Evolutionary conservation across 768 basidiomycete species (phyloP).

Genomic region (Naematelia encephala): DNA sequence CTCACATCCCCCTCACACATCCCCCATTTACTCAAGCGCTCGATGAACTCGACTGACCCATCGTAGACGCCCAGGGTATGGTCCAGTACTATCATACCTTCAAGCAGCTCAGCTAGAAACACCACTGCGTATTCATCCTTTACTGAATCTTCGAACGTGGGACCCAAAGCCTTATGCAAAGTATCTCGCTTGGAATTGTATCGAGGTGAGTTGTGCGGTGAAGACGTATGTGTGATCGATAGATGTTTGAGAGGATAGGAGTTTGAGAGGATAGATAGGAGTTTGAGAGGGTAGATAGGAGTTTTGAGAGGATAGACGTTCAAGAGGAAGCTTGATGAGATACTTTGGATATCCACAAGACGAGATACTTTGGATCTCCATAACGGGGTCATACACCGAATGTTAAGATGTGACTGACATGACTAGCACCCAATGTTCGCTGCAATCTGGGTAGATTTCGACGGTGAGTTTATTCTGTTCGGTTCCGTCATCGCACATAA

Average conservation of each 20-base stretch:
- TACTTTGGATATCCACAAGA: too few relatives aligned
- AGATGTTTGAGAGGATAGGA: neutral
- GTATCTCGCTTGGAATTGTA: slow-evolving; percentile 46
- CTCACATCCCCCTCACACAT: too few relatives aligned
- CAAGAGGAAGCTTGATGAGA: too few relatives aligned
- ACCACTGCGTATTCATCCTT: slow-evolving; percentile 45
- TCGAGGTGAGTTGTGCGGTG: slow-evolving; percentile 42
- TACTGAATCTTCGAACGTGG: slow-evolving; percentile 47
- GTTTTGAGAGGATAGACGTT: too few relatives aligned
- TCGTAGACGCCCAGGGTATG: slow-evolving; percentile 48
- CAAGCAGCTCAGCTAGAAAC: slow-evolving; percentile 47
- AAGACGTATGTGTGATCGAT: neutral
- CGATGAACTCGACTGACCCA: neutral
- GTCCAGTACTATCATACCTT: slow-evolving; percentile 49
- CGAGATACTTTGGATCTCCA: too few relatives aligned
- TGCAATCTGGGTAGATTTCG: slow-evolving; percentile 51
- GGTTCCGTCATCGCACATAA: too few relatives aligned
- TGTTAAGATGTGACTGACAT: neutral
- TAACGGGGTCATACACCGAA: neutral
- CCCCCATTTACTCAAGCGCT: too few relatives aligned
- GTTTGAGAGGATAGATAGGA: neutral
- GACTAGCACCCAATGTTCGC: slow-evolving; percentile 50
- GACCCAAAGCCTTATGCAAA: slow-evolving; percentile 50
- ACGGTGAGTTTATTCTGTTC: slow-evolving; percentile 20
- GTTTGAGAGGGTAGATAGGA: too few relatives aligned